Conservation (phyloP, 2,329 filamentous ascomycete species). For the Aspergillus sp. region DNA sequence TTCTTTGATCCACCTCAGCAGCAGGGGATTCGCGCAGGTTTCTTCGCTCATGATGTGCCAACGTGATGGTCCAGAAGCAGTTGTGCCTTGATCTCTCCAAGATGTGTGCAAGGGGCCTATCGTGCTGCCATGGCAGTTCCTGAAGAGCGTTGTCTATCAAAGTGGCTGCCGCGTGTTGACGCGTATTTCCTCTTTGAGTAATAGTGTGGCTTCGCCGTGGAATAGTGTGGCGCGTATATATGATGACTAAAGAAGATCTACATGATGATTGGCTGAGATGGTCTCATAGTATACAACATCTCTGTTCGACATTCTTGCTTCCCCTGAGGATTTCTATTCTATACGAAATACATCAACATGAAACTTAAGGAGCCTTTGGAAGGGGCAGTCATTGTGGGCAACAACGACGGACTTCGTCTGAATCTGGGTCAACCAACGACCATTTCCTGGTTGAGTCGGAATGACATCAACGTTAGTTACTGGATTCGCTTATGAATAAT, state of each 20-base stretch:
- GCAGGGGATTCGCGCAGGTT: slow-evolving; percentile 60
- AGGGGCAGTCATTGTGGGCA: too few relatives aligned
- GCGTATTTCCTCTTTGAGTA: slow-evolving; percentile 9
- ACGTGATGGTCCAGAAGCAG: not conserved
- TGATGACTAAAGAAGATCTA: not conserved
- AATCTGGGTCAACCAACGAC: too few relatives aligned
- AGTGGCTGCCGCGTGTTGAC: slow-evolving; percentile 5
- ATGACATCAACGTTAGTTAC: not conserved
- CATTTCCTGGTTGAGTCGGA: not conserved
- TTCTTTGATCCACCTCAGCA: slow-evolving; percentile 68
- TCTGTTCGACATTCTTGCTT: too few relatives aligned
- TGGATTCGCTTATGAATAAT: not conserved
- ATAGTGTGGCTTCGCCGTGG: slow-evolving; percentile 2
- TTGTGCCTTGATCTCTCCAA: not conserved
- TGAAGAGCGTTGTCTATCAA: not conserved
- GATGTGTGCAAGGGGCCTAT: slow-evolving; percentile 7
- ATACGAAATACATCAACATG: too few relatives aligned
- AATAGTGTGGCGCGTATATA: not conserved
- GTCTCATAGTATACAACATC: too few relatives aligned
- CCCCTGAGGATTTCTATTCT: too few relatives aligned
- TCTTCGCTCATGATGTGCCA: slow-evolving; percentile 24
- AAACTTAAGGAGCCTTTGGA: too few relatives aligned
- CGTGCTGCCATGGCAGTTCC: slow-evolving; percentile 11
- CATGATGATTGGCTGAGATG: not conserved
- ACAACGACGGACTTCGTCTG: too few relatives aligned